phyloP scores from a whole-genome alignment of 768 basidiomycete species.

The Leccinum barrowsii region DNA sequence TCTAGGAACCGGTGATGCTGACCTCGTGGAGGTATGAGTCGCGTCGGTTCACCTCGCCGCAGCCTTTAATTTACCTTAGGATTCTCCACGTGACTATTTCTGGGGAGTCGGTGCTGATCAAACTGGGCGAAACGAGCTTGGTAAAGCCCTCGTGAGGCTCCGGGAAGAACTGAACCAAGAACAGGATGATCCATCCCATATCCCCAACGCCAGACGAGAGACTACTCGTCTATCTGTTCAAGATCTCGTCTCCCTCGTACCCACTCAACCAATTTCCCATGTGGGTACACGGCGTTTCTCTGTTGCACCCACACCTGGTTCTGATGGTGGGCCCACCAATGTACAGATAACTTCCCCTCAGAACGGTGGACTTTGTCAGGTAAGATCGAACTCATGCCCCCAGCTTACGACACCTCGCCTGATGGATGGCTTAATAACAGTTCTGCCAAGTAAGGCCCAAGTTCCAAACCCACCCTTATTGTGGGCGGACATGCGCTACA shows the following conservation, averaged over 20 bases:
- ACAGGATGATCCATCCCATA: conserved; percentile 21
- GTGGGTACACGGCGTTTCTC: conserved; percentile 6
- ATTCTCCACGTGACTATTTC: conserved; percentile 74
- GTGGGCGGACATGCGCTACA: conserved; percentile 61
- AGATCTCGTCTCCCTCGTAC: conserved; percentile 27
- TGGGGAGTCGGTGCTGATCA: conserved; percentile 73
- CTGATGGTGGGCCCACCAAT: conserved; percentile 1
- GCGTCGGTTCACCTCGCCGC: neutral
- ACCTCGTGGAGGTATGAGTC: conserved; percentile 60
- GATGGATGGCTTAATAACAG: conserved; percentile 28
- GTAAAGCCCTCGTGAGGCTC: conserved; percentile 64
- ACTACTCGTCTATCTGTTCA: conserved; percentile 30
- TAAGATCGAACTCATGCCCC: conserved; percentile 7
- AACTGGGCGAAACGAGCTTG: conserved; percentile 69
- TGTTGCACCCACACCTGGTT: neutral
- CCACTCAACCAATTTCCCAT: conserved; percentile 3
- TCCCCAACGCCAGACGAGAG: conserved; percentile 28
- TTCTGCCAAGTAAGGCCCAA: conserved; percentile 58
- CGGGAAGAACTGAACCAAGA: conserved; percentile 48
- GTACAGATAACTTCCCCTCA: conserved; percentile 5
- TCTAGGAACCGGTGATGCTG: conserved; percentile 60
- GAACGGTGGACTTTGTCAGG: conserved; percentile 29
- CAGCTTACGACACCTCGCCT: neutral
- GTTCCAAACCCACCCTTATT: conserved; percentile 56
- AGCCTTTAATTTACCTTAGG: conserved; percentile 33